Evolutionary conservation across 164 flowering plant genomes (phyloP).

Genomic region (Cinnamomum chago): DNA sequence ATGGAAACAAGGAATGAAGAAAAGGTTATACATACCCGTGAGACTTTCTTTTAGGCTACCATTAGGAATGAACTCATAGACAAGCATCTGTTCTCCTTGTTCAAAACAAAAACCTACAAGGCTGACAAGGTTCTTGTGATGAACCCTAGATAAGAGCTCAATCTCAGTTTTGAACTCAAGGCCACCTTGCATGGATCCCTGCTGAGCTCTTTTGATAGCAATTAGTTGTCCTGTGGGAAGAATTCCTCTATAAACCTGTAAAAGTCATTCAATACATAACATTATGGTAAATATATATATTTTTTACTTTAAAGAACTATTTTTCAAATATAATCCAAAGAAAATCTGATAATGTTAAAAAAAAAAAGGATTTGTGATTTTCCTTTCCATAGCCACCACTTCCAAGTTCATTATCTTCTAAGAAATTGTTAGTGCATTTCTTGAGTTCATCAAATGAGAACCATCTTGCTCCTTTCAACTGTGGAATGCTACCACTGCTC

Average conservation of each 20-base stretch:
- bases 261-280: not conserved
- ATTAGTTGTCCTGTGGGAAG: constrained; percentile 45
- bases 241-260: constrained; percentile 57
- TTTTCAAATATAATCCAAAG: not conserved
- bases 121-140: constrained; percentile 69
- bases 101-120: constrained; percentile 70
- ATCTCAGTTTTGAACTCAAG: constrained; percentile 73
- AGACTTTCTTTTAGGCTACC: constrained; percentile 58
- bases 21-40: constrained; percentile 40
- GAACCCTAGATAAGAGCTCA: constrained; percentile 68
- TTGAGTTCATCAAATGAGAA: constrained; percentile 62
- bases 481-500: constrained; percentile 37
- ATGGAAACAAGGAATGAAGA: not conserved
- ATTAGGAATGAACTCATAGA: constrained; percentile 60
- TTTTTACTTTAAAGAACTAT: no score
- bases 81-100: constrained; percentile 72
- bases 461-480: constrained; percentile 53
- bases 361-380: not conserved
- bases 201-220: constrained; percentile 72
- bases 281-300: no score
- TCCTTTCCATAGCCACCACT: constrained; percentile 71
- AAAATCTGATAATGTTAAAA: not conserved
- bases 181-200: constrained; percentile 69
- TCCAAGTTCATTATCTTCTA: constrained; percentile 54
- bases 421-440: constrained; percentile 54